Conservation (phyloP, 305 asterid genomes). For the Fraxinus paxiana region DNA sequence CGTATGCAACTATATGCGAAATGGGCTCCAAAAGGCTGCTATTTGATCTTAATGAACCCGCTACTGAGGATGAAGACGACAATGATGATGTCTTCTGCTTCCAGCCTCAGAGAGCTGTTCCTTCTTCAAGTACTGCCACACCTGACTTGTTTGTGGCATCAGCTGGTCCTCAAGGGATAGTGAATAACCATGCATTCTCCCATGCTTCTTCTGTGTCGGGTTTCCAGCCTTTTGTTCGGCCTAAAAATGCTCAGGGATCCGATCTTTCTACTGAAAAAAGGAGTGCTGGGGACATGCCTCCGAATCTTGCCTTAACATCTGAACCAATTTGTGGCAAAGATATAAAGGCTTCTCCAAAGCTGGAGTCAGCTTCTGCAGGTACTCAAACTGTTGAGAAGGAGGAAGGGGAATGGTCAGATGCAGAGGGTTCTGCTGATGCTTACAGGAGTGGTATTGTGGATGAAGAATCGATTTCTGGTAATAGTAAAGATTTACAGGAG, state of each 20-base stretch:
- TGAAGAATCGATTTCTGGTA: slow-evolving; percentile 42
- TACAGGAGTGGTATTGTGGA: slow-evolving; percentile 25
- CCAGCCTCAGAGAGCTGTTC: slow-evolving; percentile 91
- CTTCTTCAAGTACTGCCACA: slow-evolving; percentile 59
- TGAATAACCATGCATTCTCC: slow-evolving; percentile 87
- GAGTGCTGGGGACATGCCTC: slow-evolving; percentile 29
- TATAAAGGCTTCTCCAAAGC: slow-evolving; percentile 36
- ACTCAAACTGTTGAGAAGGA: slow-evolving; percentile 68
- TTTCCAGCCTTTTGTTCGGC: slow-evolving; percentile 91
- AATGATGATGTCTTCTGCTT: slow-evolving; percentile 54
- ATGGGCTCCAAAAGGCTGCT: slow-evolving; percentile 91
- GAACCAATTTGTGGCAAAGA: slow-evolving; percentile 39
- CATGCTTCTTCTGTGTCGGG: slow-evolving; percentile 96
- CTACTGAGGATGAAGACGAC: slow-evolving; percentile 75
- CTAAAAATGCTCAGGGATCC: slow-evolving; percentile 43
- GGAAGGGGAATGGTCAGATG: slow-evolving; percentile 99
- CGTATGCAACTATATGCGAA: slow-evolving; percentile 61
- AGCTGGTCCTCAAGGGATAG: slow-evolving; percentile 63
- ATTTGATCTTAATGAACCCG: slow-evolving; percentile 97
- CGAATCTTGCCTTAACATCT: slow-evolving; percentile 33
- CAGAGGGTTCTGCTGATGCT: slow-evolving; percentile 63
- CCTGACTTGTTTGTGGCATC: slow-evolving; percentile 60
- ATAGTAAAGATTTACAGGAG: slow-evolving; percentile 42
- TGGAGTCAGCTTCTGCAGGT: slow-evolving; percentile 39
- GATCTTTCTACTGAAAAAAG: slow-evolving; percentile 35